Percentiles rank a stretch among this genome's conserved stretches.
These are phyloP conservation scores for Fusarium sp. DNA, from an alignment of 2,329 filamentous ascomycete genomes.

Conservation along the genomic window DNA sequence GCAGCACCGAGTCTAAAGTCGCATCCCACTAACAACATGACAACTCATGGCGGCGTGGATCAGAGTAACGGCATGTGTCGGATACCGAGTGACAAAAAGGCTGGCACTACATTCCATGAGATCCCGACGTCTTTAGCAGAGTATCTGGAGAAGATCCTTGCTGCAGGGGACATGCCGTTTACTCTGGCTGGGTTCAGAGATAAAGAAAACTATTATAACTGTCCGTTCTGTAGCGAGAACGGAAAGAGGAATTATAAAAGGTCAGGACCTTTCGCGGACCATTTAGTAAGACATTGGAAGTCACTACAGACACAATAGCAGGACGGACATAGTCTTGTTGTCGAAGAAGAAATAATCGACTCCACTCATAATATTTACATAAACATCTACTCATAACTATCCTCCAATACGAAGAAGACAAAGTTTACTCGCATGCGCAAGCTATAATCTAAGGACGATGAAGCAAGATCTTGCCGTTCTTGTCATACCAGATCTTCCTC, in stretches of 20 bases:
- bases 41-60: background rate
- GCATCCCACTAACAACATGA: background rate
- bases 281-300: background rate
- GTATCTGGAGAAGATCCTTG: background rate
- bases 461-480: slow-evolving; percentile 9
- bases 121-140: background rate
- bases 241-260: background rate
- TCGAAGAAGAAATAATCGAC: background rate
- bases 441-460: background rate
- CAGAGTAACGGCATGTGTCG: background rate
- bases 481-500: slow-evolving; percentile 21
- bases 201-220: background rate
- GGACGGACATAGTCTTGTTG: too few species aligned
- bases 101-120: background rate
- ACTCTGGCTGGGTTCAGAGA: background rate
- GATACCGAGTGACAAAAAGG: background rate
- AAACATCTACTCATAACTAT: background rate
- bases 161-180: background rate
- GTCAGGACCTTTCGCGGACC: background rate
- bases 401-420: background rate
- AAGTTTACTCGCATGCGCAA: background rate
- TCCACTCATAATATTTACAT: background rate
- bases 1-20: background rate
- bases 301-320: background rate
- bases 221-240: background rate